These are phyloP conservation scores for Ophiosphaerella narmari DNA, from an alignment of 2,329 filamentous ascomycete genomes.

Conservation along the genomic window DNA sequence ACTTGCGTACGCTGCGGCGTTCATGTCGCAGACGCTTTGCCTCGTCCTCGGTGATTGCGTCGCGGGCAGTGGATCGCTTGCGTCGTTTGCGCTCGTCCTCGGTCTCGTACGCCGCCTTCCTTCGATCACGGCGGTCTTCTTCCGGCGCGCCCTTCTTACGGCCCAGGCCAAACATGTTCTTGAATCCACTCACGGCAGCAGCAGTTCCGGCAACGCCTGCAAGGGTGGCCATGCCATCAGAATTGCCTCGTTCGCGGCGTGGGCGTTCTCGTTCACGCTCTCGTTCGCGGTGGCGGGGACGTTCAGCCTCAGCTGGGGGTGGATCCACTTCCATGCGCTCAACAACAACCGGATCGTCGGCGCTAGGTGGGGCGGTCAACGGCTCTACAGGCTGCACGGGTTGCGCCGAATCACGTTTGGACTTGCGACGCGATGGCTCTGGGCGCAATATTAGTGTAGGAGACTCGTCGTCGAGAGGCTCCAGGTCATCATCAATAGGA, in stretches of 20 bases:
- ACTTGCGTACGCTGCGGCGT: slow-evolving; percentile 40
- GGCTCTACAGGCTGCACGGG: slow-evolving; percentile 41
- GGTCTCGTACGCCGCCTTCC: slow-evolving; percentile 40
- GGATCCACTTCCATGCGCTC: slow-evolving; percentile 45
- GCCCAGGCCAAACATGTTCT: slow-evolving; percentile 56
- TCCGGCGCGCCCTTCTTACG: slow-evolving; percentile 40
- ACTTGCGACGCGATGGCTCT: slow-evolving; percentile 47
- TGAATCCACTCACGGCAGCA: slow-evolving; percentile 58
- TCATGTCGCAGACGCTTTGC: slow-evolving; percentile 44
- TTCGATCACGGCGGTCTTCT: slow-evolving; percentile 39
- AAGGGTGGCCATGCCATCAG: slow-evolving; percentile 61
- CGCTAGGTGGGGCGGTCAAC: slow-evolving; percentile 44
- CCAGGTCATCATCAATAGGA: slow-evolving; percentile 65
- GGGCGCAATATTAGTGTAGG: slow-evolving; percentile 39
- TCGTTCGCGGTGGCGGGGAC: slow-evolving; percentile 46
- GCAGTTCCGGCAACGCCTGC: slow-evolving; percentile 36
- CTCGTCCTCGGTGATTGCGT: slow-evolving; percentile 42
- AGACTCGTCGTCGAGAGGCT: slow-evolving; percentile 54
- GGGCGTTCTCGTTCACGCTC: slow-evolving; percentile 38
- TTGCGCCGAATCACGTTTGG: slow-evolving; percentile 47
- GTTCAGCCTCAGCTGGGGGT: slow-evolving; percentile 52
- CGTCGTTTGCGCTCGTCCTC: slow-evolving; percentile 45
- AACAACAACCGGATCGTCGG: slow-evolving; percentile 51
- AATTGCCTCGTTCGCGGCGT: slow-evolving; percentile 61
- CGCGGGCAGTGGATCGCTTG: slow-evolving; percentile 44